phyloP scores from a whole-genome alignment of 1,284 basidiomycete species.

The Ceratobasidium sp. region DNA sequence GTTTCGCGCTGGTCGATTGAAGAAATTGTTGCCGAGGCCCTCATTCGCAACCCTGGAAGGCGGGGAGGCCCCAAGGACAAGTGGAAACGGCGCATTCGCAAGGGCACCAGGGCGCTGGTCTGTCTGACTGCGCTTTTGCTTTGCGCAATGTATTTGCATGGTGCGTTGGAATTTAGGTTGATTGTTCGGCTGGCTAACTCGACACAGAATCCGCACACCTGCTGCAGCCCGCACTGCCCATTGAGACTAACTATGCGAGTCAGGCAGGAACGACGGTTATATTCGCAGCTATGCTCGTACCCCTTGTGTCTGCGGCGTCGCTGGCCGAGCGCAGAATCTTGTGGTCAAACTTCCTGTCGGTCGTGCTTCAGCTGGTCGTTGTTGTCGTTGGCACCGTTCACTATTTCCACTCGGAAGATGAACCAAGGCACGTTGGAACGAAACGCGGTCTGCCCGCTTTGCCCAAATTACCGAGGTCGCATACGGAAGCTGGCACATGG shows the following conservation, averaged over 20 bases:
- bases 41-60: conserved; percentile 30
- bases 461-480: conserved; percentile 21
- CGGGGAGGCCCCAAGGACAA: conserved; percentile 29
- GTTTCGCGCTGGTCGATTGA: conserved; percentile 35
- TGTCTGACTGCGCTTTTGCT: conserved; percentile 23
- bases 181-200: neutral
- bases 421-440: neutral
- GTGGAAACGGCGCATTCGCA: conserved; percentile 26
- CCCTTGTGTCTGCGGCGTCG: conserved; percentile 31
- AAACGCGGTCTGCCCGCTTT: conserved; percentile 10
- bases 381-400: conserved; percentile 30
- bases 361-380: conserved; percentile 22
- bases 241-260: conserved; percentile 19
- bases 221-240: conserved; percentile 20
- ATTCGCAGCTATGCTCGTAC: conserved; percentile 28
- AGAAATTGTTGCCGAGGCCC: conserved; percentile 34
- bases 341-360: conserved; percentile 33
- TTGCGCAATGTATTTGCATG: conserved; percentile 31
- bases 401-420: conserved; percentile 30
- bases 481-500: conserved; percentile 35
- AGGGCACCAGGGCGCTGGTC: conserved; percentile 1
- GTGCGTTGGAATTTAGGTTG: neutral
- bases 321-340: conserved; percentile 26
- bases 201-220: conserved; percentile 22
- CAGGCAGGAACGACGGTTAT: conserved; percentile 35